Base-by-base conservation (phyloP, 2,329 filamentous ascomycete species). In the Cordyceps fumosorosea region DNA sequence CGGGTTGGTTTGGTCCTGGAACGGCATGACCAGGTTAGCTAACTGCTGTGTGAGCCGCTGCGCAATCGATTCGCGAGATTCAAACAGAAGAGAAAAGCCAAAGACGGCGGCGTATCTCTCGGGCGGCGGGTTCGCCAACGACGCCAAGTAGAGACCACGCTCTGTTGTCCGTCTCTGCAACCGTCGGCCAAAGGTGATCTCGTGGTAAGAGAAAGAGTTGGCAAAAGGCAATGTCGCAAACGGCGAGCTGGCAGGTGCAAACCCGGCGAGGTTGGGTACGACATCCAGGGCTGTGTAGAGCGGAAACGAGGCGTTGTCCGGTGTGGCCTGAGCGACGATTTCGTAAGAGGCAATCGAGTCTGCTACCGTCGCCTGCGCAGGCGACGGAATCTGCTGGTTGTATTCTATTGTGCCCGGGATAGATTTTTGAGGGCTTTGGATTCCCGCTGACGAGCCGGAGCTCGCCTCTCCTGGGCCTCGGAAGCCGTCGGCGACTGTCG, bases 111-210 rank as follows among this genome's bases (percentile, higher is more conserved):
- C 74, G 61, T 86, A 77, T 1, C 73, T 72, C 2, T 76, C 71
- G 2, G 79, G 78, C 0, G 81, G 78, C 54, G 83, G 80, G 65
- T 79, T 74, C 2, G 75, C 69, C 70, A 79, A 78, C 16, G 71
- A 75, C 3, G 90, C 77, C 1, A 93, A 74, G 3, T 77, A 74
- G 62, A 86, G 83, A 0, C 81, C 89, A 29, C 79, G 74, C 72
- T 96, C 89, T 1, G 87, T 67, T 2, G 85, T 80, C 59, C 79
- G 79, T 48, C 90, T 84, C 55, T 90, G 88, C 5, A 96, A 76
- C 5, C 88, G 82, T 8, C 89, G 84, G 12, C 86, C 85, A 67
- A 96, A 93, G 1, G 82, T 86, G 1, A 78, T 76, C 71, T 93
- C 89, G 29, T 84, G 78, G 62, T 83, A 81, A 11, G 84, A 80